phyloP scores from a whole-genome alignment of 2,329 filamentous ascomycete species.

The Fusarium sp. region DNA sequence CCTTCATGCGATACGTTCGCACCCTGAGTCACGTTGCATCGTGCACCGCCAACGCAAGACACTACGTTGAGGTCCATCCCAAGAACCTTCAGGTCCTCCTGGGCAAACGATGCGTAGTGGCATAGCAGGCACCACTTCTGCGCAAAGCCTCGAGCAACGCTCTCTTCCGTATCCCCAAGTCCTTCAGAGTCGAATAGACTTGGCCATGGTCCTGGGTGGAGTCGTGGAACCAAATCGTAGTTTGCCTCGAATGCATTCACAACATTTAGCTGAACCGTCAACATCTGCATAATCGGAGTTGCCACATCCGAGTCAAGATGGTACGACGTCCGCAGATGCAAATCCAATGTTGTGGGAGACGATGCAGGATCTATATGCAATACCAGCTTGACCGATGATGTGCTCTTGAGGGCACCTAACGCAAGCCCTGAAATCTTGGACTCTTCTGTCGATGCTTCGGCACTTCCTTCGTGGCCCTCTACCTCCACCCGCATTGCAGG shows the following conservation, averaged over 20 bases:
- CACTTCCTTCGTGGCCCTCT: slow-evolving; percentile 52
- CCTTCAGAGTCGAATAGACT: slow-evolving; percentile 80
- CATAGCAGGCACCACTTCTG: slow-evolving; percentile 87
- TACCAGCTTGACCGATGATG: slow-evolving; percentile 58
- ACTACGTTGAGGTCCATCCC: slow-evolving; percentile 74
- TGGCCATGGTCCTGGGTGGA: slow-evolving; percentile 86
- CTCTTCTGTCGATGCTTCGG: slow-evolving; percentile 57
- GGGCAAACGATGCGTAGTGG: slow-evolving; percentile 81
- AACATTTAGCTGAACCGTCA: slow-evolving; percentile 77
- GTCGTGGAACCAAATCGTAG: slow-evolving; percentile 85
- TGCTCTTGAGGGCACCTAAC: slow-evolving; percentile 63
- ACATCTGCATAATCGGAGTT: slow-evolving; percentile 82
- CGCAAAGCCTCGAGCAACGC: slow-evolving; percentile 69
- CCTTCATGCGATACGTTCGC: slow-evolving; percentile 58
- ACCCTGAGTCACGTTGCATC: slow-evolving; percentile 64
- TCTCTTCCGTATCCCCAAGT: slow-evolving; percentile 55
- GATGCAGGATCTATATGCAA: slow-evolving; percentile 66
- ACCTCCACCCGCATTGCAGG: slow-evolving; percentile 61
- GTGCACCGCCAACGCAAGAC: slow-evolving; percentile 71
- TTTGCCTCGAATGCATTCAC: slow-evolving; percentile 91
- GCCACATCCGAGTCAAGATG: slow-evolving; percentile 82
- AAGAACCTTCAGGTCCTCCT: slow-evolving; percentile 74
- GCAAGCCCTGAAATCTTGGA: slow-evolving; percentile 58
- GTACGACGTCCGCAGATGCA: slow-evolving; percentile 82
- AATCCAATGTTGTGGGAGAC: slow-evolving; percentile 69